A percentile compares a stretch with the other conserved stretches of the same genome.
These are phyloP conservation scores for Tolypocladium sp. DNA, from an alignment of 2,329 filamentous ascomycete genomes.

Conservation along the genomic window DNA sequence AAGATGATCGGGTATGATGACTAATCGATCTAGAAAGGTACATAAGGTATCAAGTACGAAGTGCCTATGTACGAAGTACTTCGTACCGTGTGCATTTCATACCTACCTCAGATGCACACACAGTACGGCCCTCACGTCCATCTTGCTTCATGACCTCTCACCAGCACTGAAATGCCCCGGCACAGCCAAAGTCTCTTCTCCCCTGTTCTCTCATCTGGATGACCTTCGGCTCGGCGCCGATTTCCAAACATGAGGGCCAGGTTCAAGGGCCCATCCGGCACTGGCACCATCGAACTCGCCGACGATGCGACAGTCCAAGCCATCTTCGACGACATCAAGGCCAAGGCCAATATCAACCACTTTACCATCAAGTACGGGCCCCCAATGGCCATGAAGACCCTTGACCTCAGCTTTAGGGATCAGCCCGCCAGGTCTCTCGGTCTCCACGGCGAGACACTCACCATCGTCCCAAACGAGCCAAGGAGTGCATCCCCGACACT, in stretches of 20 bases:
- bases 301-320: slow-evolving; percentile 58
- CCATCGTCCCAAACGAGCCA: slow-evolving; percentile 34
- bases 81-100: too few species aligned
- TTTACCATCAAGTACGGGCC: slow-evolving; percentile 81
- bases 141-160: not conserved
- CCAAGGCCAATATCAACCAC: slow-evolving; percentile 52
- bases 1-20: too few species aligned
- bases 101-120: too few species aligned
- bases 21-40: too few species aligned
- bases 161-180: not conserved
- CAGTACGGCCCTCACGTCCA: too few species aligned
- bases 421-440: slow-evolving; percentile 38
- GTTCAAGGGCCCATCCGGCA: slow-evolving; percentile 65
- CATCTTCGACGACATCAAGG: slow-evolving; percentile 50
- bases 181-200: not conserved
- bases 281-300: slow-evolving; percentile 58
- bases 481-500: slow-evolving; percentile 6
- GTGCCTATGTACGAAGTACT: too few species aligned
- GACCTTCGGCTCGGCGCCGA: not conserved
- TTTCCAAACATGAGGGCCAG: slow-evolving; percentile 55
- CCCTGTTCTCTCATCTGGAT: not conserved
- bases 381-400: slow-evolving; percentile 54
- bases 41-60: too few species aligned
- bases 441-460: slow-evolving; percentile 41
- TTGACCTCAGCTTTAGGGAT: slow-evolving; percentile 48